Percentiles rank a stretch among this genome's conserved stretches.
Conservation (phyloP, 1,284 basidiomycete genomes). For the Ceratobasidium theobromae region DNA sequence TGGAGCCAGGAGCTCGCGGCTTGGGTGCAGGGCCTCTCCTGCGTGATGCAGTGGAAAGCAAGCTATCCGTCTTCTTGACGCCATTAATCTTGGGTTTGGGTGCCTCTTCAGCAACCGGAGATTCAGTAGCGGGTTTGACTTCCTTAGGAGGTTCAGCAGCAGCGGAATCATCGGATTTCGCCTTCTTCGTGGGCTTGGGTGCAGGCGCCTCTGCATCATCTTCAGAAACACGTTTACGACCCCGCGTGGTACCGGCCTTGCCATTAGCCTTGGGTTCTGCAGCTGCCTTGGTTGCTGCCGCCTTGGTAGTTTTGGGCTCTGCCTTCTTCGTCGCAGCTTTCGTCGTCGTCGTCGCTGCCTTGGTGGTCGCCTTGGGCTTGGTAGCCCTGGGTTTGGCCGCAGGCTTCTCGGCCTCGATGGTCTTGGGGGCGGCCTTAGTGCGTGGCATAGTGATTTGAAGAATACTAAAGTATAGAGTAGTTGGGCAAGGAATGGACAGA, state of each 20-base stretch:
- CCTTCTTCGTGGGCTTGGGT: conserved; percentile 15
- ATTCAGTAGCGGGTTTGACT: neutral
- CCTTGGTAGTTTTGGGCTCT: neutral
- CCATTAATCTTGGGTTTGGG: conserved; percentile 16
- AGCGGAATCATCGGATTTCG: conserved; percentile 10
- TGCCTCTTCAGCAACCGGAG: neutral
- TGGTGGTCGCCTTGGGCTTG: neutral
- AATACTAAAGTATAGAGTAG: neutral
- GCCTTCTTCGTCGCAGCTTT: neutral
- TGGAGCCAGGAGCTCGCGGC: conserved; percentile 3
- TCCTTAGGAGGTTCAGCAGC: neutral
- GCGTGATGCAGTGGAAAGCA: neutral
- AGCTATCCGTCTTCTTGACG: conserved; percentile 21
- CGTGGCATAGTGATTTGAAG: conserved; percentile 3
- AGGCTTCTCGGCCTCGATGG: neutral
- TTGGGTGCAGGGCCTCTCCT: conserved; percentile 5
- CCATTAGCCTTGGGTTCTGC: conserved; percentile 11
- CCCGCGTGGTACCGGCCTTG: conserved; percentile 21
- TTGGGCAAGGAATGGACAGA: neutral
- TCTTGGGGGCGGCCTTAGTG: neutral
- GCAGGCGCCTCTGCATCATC: neutral
- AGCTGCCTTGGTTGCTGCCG: neutral
- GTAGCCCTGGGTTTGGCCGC: neutral
- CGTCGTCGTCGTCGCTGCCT: neutral
- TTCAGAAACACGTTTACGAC: conserved; percentile 15